A percentile compares a stretch with the other conserved stretches of the same genome.
Conservation (phyloP, 768 basidiomycete genomes). For the Trametopsis cervina region DNA sequence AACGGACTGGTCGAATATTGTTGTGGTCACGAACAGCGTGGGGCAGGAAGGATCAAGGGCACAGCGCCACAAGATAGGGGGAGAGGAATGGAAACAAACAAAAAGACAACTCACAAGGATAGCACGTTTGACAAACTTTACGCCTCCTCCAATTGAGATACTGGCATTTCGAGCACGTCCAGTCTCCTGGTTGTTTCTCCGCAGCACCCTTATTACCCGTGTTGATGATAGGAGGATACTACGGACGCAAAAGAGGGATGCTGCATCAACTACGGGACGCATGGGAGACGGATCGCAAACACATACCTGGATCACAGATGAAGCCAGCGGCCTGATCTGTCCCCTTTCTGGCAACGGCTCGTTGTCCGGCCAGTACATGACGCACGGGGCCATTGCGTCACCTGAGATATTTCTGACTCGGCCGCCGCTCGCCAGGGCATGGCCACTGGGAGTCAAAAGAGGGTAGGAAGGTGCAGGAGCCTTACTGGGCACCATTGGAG, state of each 20-base stretch:
- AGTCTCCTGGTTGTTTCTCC: slow-evolving; percentile 55
- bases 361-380: slow-evolving; percentile 91
- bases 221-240: slow-evolving; percentile 85
- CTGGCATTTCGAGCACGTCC: slow-evolving; percentile 77
- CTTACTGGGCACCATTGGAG: slow-evolving; percentile 21
- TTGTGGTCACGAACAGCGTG: too few species aligned
- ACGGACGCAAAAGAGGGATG: background rate
- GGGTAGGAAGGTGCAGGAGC: slow-evolving; percentile 46
- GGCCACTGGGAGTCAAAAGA: slow-evolving; percentile 77
- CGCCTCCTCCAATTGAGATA: slow-evolving; percentile 84
- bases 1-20: too few species aligned
- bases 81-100: slow-evolving; percentile 1
- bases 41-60: too few species aligned
- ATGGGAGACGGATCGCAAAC: background rate
- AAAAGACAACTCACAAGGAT: slow-evolving; percentile 53
- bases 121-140: slow-evolving; percentile 87
- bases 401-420: slow-evolving; percentile 72
- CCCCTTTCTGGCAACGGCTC: slow-evolving; percentile 76
- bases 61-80: background rate
- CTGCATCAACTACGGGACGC: background rate
- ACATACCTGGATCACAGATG: slow-evolving; percentile 50
- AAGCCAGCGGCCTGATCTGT: slow-evolving; percentile 55
- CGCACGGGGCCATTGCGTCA: slow-evolving; percentile 65
- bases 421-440: slow-evolving; percentile 69
- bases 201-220: slow-evolving; percentile 87